Evolutionary conservation across 163 green algal species (phyloP).

Genomic region (Coccomyxa subellipsoidea): DNA sequence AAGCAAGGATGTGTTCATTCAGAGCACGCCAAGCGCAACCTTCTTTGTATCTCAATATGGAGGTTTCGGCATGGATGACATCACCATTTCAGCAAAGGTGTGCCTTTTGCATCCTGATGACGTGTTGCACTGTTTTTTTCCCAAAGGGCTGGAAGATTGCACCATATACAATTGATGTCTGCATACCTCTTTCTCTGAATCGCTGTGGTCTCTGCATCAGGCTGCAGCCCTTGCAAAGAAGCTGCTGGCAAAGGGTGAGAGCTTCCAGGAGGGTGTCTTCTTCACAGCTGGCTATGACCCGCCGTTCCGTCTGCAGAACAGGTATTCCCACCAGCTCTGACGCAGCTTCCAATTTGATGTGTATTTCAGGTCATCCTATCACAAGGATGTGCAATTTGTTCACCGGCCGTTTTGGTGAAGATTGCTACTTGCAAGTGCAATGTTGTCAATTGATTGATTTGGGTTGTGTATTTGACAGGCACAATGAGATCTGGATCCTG

Average conservation of each 20-base stretch:
- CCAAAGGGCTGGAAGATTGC: too few relatives aligned
- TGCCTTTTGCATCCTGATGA: background rate
- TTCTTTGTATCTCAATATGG: slow-evolving; percentile 41
- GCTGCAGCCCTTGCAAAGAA: slow-evolving; percentile 23
- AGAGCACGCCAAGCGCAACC: slow-evolving; percentile 16
- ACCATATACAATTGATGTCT: slow-evolving; percentile 7
- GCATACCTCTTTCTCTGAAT: background rate
- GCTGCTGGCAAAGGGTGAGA: slow-evolving; percentile 20
- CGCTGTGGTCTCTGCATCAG: background rate
- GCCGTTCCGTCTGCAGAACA: slow-evolving; percentile 27
- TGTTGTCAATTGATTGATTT: too few relatives aligned
- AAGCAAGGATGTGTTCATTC: slow-evolving; percentile 39
- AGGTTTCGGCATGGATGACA: slow-evolving; percentile 40
- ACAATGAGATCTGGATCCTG: slow-evolving; percentile 18
- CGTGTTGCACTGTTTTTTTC: background rate
- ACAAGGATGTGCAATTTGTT: too few relatives aligned
- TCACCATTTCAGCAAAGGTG: background rate
- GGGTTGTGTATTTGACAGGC: background rate
- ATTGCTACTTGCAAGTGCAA: too few relatives aligned
- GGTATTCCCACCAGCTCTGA: too few relatives aligned
- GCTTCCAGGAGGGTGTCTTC: slow-evolving; percentile 26
- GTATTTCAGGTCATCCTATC: too few relatives aligned
- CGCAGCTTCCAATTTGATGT: too few relatives aligned
- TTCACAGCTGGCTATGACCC: slow-evolving; percentile 50
- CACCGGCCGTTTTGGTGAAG: too few relatives aligned